Evolutionary conservation across 495 filamentous ascomycete species (phyloP), one percentile per base, ranked within the genome.

Genomic region (Pyrenopolyporus hunteri): DNA sequence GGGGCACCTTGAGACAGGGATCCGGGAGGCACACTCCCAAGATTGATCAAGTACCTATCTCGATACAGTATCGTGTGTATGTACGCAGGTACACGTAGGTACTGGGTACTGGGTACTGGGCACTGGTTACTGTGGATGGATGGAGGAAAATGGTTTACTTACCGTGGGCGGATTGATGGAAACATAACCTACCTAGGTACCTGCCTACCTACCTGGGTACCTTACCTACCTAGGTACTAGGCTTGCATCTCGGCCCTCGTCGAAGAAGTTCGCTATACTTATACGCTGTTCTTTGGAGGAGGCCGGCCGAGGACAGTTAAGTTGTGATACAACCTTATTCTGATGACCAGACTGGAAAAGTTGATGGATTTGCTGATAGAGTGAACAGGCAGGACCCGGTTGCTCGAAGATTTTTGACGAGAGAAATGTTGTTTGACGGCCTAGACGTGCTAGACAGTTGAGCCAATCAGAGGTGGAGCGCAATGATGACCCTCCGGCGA

Each of bases 401-500:
- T 47, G 59, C 44, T 62, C 59, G 45, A 62, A 62, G 58, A 44
- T 55, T 63, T 46, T 60, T 51, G 31, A 59, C 46, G 39, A 52
- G 39, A 37, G 48, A 55, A 60, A 44, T 49, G 47, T 46, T 60
- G 62, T 65, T 65, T 65, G 56, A 57, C 63, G 23, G 32, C 36
- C 37, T 42, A 42, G n/a, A 14, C n/a, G n/a, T 35, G 51, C 56
- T 54, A 57, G 57, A 66, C 53, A 36, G 33, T 26, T 36, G 26
- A 54, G 56, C 69, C 69, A 71, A 71, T 69, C 63, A 71, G 39
- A 59, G 37, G 22, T 52, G 22, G 66, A 71, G 61, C 69, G 69
- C 69, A 71, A 63, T 69, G 59, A 56, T 47, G 62, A 58, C 52
- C 54, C 40, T 40, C 57, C 11, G 31, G 4, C 25, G 9, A 42